Base-by-base conservation (phyloP, 495 filamentous ascomycete genomes). In the Podospora anserina region DNA sequence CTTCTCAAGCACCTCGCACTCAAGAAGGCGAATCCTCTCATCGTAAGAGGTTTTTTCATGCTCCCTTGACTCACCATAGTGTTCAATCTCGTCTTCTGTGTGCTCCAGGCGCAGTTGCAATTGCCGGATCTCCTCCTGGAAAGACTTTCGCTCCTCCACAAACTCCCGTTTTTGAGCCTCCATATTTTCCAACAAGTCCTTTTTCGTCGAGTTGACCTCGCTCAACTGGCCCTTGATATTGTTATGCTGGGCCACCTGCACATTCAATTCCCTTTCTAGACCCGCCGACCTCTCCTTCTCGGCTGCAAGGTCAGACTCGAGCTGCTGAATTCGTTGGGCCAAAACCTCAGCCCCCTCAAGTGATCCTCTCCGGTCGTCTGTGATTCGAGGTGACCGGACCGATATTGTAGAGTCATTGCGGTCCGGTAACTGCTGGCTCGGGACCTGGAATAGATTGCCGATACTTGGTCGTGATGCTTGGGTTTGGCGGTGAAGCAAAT, bases 171-270 rank as follows among this genome's bases (percentile, higher is more conserved):
- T 92, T 39, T 92, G 86, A 39, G 94, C 91, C 72, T 97, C 93
- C 76, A 99, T 89, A 73, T 99, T 99, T 55, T 91, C 90, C 76
- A 99, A 87, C 1, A 99, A 86, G 73, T 99, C 95, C 74, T 91
- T 88, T 78, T 99, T 99, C 0, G 91, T 99, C 3, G 91, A 94
- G 69, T 92, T 89, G 15, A 85, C 91, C 75, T 97, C 92, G 69
- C 94, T 89, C 57, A 92, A 86, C 68, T 88, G 89, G 59, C 87
- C 83, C 69, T 87, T 89, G 34, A 91, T 87, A 54, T 89, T 83
- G 30, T 88, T 84, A 72, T 91, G 87, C 3, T 86, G 81, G 20
- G 89, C 86, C 5, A 77, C 82, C 62, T 82, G 84, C 9, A 77
- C 77, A 57, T 82, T 77, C 9, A 90, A 85, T 55, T 91, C 89